phyloP scores from a whole-genome alignment of 306 rosid genomes.

The Acacia melanoxylon region DNA sequence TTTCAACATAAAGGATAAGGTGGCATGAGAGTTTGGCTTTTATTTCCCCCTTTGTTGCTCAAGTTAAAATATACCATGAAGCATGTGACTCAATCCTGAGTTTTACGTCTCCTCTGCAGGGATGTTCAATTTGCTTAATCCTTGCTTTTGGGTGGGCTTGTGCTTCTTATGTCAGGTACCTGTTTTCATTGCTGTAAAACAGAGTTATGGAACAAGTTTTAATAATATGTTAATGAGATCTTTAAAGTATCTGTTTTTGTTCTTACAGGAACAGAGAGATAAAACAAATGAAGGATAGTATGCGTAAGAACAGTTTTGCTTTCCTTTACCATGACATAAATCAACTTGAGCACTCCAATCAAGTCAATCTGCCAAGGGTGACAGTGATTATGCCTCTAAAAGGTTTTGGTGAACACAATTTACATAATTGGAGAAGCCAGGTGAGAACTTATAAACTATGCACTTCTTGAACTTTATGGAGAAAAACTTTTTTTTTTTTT shows the following conservation, averaged over 20 bases:
- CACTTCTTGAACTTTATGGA: slow-evolving; percentile 7
- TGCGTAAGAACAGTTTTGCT: slow-evolving; percentile 71
- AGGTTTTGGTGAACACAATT: slow-evolving; percentile 98
- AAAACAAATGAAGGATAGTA: slow-evolving; percentile 57
- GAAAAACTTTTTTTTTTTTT: not conserved
- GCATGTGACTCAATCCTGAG: slow-evolving; percentile 4
- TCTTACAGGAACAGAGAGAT: slow-evolving; percentile 78
- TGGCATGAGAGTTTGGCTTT: not conserved
- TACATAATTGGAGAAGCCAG: slow-evolving; percentile 96
- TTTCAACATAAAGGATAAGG: not conserved
- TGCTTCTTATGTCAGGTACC: slow-evolving; percentile 89
- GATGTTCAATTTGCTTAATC: slow-evolving; percentile 67
- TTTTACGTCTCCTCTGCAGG: slow-evolving; percentile 46
- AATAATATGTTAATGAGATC: not conserved
- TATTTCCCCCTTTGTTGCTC: slow-evolving; percentile 4
- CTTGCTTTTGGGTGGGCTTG: slow-evolving; percentile 87
- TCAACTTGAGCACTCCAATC: slow-evolving; percentile 87
- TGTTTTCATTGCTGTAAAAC: not conserved
- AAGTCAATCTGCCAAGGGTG: slow-evolving; percentile 77
- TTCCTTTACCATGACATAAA: slow-evolving; percentile 76
- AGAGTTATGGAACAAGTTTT: slow-evolving; percentile 12
- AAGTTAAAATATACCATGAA: not conserved
- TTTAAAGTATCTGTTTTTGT: slow-evolving; percentile 5
- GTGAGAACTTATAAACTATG: slow-evolving; percentile 34
- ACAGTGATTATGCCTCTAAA: slow-evolving; percentile 90